Base-by-base conservation (phyloP, 2,329 filamentous ascomycete genomes). In the Fusarium devonianum region DNA sequence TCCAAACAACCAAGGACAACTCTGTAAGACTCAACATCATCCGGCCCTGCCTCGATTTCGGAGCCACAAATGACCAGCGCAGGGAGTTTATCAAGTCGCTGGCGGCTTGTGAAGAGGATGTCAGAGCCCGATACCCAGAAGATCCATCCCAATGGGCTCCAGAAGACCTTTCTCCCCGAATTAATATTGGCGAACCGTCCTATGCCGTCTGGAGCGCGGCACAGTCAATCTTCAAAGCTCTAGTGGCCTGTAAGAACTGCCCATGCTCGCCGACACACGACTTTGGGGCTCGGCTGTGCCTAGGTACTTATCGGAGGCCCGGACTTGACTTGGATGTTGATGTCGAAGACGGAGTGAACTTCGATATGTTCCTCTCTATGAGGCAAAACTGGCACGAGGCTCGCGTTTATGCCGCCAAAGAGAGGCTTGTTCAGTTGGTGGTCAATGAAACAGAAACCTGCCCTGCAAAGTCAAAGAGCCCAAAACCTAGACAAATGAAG, bases 351-450 rank as follows among this genome's bases (percentile, higher is more conserved):
- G 14, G 3, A 14, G 8, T 41, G 17, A 40, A 50, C 25, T 50
- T 54, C 26, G 36, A 54, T 32, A 50, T 54, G 40, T 54, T 54
- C 10, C 46, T 54, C 4, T 46, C 46, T 2, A 12, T 46, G 22
- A 26, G 19, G 2, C 19, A 50, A 3, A 36, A 29, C 4, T 46
- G 47, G 40, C 46, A 50, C 4, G 46, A 50, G 7, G 40, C 34
- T 4, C 45, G 18, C 7, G 10, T 50, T 1, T 35, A 50, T 11
- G 30, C 50, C 5, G 28, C 33, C 9, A 42, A 33, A 11, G 34
- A 50, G 4, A 25, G 26, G 3, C 12, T 14, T 1, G 46, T 54
- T 2, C 36, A 19, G 9, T 17, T 54, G 4, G 22, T 10, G 3
- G 22, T 42, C 9, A 13, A 37, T 16, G 12, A 32, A 18, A 1